Evolutionary conservation across 2,329 filamentous ascomycete genomes (phyloP), one percentile per base, ranked within the genome.

Genomic region (Fusarium keratoplasticum): DNA sequence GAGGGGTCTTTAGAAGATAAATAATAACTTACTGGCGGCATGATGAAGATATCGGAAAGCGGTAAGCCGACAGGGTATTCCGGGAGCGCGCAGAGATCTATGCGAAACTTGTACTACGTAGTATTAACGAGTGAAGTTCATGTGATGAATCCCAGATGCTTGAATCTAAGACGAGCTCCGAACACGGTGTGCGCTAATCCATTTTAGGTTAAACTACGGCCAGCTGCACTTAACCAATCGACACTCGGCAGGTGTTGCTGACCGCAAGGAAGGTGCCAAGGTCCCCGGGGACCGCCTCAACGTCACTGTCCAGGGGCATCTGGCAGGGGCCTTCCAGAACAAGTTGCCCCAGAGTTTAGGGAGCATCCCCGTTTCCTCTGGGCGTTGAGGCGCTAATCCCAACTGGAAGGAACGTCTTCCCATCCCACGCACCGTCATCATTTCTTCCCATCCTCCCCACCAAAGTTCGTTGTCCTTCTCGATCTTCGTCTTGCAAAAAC

Each of bases 21-120:
- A 87, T 85, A 36, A 84, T 84, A 18, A 14, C 86, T 80, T 83
- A 90, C 89, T 57, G 89, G 89, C 81, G 89, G 87, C 89, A 90
- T 90, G 16, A 72, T 84, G 10, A 36, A 9, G 33, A 13, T 18
- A 8, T 6, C 1, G 0, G 14, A 5, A 31, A 14, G 11, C 5
- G 4, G 7, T 4, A 3, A 22, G 2, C 5, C n/a, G 5, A 50
- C 18, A 20, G 11, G 14, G 25, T 22, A n/a, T 16, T 47, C 18
- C 11, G 16, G 6, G 14, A 27, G 29, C 14, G 11, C 13, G 6
- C 14, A 25, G 25, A 14, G 18, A 16, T 18, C n/a, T 61, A 16
- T 16, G 27, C n/a, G 29, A 42, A 61, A 20, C 14, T 27, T 52
- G 35, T 22, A 61, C 67, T 35, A 47, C 22, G 40, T 57, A 27